Base-by-base conservation (phyloP, 2,329 filamentous ascomycete genomes). In the Fusarium cicatricum region DNA sequence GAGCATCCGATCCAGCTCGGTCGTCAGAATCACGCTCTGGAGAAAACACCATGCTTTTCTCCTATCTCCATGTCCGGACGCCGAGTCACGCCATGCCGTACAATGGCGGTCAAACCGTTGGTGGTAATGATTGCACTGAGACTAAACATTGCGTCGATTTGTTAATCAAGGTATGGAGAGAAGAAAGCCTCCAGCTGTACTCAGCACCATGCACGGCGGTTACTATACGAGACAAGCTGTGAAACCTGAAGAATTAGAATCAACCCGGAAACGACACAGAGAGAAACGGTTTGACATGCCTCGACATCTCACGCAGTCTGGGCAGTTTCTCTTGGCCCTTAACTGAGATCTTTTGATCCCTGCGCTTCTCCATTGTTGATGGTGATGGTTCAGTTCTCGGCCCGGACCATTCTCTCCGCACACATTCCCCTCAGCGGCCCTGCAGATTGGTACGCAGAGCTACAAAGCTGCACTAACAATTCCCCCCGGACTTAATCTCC, bases 401-500 rank as follows among this genome's bases (percentile, higher is more conserved):
- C 23, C 43, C 63, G 63, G 63, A 62, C 39, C 32, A 16, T 52
- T 41, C 26, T 15, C 45, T 66, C 62, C 64, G 59, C 29, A n/a
- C 40, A 14, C 49, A 55, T 64, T 53, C 59, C 45, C 54, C 38
- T 28, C 31, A 10, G 9, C 9, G 23, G 23, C 23, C 23, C 23
- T 26, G 23, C 23, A 26, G 23, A 3, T 10, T 16, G 50, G 64
- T 62, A 65, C 64, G 21, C 33, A 51, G 38, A 53, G 41, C 39
- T 55, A 62, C 53, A 55, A 60, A n/a, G 11, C 17, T 55, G 52
- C 49, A 46, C 58, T 62, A 62, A 66, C 63, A 66, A 52, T 50
- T 33, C 47, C 49, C 46, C 43, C 45, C n/a, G n/a, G n/a, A n/a
- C n/a, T n/a, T n/a, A n/a, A n/a, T n/a, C n/a, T n/a, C n/a, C n/a